Evolutionary conservation across 768 basidiomycete genomes (phyloP).

Genomic region (Tulasnella sp.): DNA sequence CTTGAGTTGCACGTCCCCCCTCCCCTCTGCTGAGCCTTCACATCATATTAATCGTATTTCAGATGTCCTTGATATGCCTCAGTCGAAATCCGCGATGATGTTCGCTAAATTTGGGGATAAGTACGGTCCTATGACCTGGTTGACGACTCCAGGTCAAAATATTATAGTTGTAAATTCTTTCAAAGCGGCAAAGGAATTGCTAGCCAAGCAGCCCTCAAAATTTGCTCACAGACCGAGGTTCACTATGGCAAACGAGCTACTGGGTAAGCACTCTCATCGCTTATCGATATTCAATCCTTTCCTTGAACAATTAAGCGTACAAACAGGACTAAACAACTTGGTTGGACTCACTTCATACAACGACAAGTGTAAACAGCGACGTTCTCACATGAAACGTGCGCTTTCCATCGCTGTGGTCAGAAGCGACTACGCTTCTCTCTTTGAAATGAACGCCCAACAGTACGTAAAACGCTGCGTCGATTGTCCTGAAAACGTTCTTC

Average conservation of each 20-base stretch:
- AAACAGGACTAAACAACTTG: background rate
- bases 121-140: too few relatives aligned
- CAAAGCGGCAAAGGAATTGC: conserved; percentile 27
- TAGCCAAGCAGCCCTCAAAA: conserved; percentile 28
- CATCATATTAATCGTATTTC: too few relatives aligned
- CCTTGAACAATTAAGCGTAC: background rate
- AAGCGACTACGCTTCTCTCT: background rate
- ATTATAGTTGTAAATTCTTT: conserved; percentile 20
- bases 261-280: background rate
- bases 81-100: too few relatives aligned
- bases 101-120: too few relatives aligned
- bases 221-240: conserved; percentile 28
- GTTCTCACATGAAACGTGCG: background rate
- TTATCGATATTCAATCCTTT: too few relatives aligned
- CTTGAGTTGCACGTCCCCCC: too few relatives aligned
- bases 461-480: background rate
- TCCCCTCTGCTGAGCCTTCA: too few relatives aligned
- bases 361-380: background rate
- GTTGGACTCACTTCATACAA: background rate
- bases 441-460: background rate
- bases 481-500: background rate
- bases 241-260: background rate
- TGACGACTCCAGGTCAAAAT: too few relatives aligned
- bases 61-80: too few relatives aligned
- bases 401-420: background rate